Percentiles rank a stretch among this genome's conserved stretches.
phyloP scores from a whole-genome alignment of 768 basidiomycete species.

The Trichaptum fuscoviolaceum region DNA sequence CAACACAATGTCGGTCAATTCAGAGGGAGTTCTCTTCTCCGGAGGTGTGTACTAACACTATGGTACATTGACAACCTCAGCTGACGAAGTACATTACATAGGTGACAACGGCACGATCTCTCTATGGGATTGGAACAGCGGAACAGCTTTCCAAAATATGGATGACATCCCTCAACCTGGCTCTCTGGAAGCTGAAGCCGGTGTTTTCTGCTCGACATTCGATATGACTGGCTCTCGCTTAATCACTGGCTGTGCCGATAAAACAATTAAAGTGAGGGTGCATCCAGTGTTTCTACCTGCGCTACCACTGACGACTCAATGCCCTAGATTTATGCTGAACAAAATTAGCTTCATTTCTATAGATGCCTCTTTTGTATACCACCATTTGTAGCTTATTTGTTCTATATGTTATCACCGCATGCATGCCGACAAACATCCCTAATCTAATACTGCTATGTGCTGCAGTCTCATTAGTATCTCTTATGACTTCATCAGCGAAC shows the following conservation, averaged over 20 bases:
- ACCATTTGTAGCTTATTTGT: neutral
- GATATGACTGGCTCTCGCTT: slow-evolving; percentile 92
- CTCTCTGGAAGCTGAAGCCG: slow-evolving; percentile 96
- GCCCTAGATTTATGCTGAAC: neutral
- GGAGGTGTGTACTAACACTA: slow-evolving; percentile 58
- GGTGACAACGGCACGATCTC: slow-evolving; percentile 90
- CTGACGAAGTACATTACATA: slow-evolving; percentile 25
- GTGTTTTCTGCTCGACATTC: slow-evolving; percentile 95
- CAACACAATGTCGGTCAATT: slow-evolving; percentile 90
- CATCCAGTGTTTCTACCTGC: neutral
- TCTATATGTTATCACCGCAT: neutral
- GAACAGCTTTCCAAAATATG: slow-evolving; percentile 90
- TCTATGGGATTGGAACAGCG: slow-evolving; percentile 94
- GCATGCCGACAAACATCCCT: neutral
- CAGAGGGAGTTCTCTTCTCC: slow-evolving; percentile 96
- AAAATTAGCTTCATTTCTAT: neutral
- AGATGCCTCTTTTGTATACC: neutral
- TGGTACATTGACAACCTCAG: neutral
- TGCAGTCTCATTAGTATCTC: too few relatives aligned
- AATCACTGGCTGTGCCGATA: slow-evolving; percentile 96
- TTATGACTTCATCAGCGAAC: too few relatives aligned
- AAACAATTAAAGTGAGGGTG: slow-evolving; percentile 86
- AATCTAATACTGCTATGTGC: neutral
- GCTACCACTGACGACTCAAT: neutral
- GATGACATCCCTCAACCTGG: slow-evolving; percentile 95